Conservation (phyloP, 1,139 yeast genomes). For the Candida sp. region DNA sequence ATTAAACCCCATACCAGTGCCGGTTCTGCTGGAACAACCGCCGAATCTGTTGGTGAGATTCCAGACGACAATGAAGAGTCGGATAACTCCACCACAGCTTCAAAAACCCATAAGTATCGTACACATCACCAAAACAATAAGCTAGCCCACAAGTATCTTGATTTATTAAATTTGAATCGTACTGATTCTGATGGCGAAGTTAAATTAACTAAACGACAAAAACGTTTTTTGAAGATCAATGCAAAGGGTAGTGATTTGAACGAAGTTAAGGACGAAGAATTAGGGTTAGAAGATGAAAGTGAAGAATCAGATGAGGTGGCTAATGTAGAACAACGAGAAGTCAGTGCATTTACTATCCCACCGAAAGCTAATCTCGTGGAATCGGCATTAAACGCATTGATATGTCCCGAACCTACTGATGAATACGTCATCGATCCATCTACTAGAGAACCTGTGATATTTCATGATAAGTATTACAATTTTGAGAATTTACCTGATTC, state of each 20-base stretch:
- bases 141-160: conserved; percentile 10
- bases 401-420: conserved; percentile 43
- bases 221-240: conserved; percentile 20
- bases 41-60: conserved; percentile 9
- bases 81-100: conserved; percentile 3
- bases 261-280: conserved; percentile 4
- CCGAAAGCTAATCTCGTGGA: conserved; percentile 46
- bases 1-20: conserved; percentile 5
- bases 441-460: conserved; percentile 51
- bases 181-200: conserved; percentile 5
- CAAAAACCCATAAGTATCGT: conserved; percentile 1
- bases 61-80: conserved; percentile 8
- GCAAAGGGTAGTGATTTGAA: conserved; percentile 22
- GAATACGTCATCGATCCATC: conserved; percentile 33
- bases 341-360: conserved; percentile 25
- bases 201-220: conserved; percentile 17
- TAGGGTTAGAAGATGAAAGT: conserved; percentile 9
- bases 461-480: conserved; percentile 79
- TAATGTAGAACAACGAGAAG: conserved; percentile 8
- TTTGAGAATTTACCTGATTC: conserved; percentile 58
- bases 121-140: conserved; percentile 1
- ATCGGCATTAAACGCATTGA: conserved; percentile 37
- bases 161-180: conserved; percentile 17
- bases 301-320: conserved; percentile 7
- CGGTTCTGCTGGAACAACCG: conserved; percentile 9